Evolutionary conservation across 108 stramenopile genomes (phyloP).

Genomic region (Chaetoceros muelleri): DNA sequence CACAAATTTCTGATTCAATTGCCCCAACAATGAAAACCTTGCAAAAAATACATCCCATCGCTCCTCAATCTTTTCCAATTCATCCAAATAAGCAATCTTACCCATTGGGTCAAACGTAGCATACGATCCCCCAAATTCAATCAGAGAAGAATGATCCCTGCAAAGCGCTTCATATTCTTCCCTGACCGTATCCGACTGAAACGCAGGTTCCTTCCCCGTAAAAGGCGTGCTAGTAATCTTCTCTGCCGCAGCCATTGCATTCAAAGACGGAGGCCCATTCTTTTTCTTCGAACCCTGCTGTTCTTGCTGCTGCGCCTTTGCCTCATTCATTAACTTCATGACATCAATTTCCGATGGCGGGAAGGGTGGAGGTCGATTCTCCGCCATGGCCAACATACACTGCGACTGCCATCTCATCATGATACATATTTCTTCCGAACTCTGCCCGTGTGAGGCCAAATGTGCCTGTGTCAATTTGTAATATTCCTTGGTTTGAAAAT

Average conservation of each 20-base stretch:
- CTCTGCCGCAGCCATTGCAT: slow-evolving; percentile 19
- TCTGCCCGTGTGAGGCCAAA: slow-evolving; percentile 14
- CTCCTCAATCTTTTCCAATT: slow-evolving; percentile 34
- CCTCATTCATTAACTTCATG: slow-evolving; percentile 19
- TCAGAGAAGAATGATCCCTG: slow-evolving; percentile 19
- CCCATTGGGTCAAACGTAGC: slow-evolving; percentile 21
- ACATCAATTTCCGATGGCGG: slow-evolving; percentile 33
- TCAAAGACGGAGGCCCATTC: slow-evolving; percentile 23
- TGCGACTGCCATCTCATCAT: slow-evolving; percentile 32
- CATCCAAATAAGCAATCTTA: slow-evolving; percentile 27
- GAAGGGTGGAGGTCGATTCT: slow-evolving; percentile 23
- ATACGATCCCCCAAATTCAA: slow-evolving; percentile 28
- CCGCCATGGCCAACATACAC: slow-evolving; percentile 29
- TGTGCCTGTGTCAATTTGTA: slow-evolving; percentile 30
- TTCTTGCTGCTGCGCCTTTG: slow-evolving; percentile 8
- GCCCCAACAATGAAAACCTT: slow-evolving; percentile 24
- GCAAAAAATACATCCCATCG: slow-evolving; percentile 37
- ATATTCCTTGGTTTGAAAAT: slow-evolving; percentile 35
- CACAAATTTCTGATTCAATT: slow-evolving; percentile 15
- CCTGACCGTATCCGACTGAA: slow-evolving; percentile 25
- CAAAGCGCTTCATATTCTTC: slow-evolving; percentile 35
- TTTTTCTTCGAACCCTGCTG: neutral
- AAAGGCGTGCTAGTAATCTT: slow-evolving; percentile 19
- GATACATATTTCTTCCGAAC: slow-evolving; percentile 6
- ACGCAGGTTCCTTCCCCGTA: slow-evolving; percentile 8